Percentiles rank a stretch among this genome's conserved stretches.
phyloP scores from a whole-genome alignment of 768 basidiomycete species.

The Daedaleopsis sinensis region DNA sequence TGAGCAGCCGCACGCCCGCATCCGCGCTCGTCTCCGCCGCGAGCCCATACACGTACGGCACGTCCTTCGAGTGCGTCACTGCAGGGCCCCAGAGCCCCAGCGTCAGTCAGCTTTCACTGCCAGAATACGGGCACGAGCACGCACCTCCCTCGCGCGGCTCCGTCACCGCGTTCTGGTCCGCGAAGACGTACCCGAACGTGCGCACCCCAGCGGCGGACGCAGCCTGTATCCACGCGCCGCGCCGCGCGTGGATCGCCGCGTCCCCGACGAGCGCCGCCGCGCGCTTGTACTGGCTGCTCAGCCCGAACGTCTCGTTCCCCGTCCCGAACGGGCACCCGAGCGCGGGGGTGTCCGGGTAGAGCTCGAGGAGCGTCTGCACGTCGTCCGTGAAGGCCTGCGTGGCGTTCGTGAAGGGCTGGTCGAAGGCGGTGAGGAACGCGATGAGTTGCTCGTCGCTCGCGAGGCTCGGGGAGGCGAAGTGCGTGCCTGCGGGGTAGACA shows the following conservation, averaged over 20 bases:
- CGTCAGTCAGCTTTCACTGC: neutral
- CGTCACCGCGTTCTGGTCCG: slow-evolving; percentile 35
- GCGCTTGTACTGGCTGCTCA: slow-evolving; percentile 43
- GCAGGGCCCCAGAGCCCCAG: neutral
- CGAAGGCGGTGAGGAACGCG: neutral
- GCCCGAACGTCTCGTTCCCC: slow-evolving; percentile 47
- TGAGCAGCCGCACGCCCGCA: slow-evolving; percentile 24
- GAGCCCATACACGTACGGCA: slow-evolving; percentile 23
- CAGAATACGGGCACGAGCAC: no score
- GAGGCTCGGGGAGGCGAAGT: slow-evolving; percentile 34
- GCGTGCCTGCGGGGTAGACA: slow-evolving; percentile 37
- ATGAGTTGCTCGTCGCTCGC: slow-evolving; percentile 3
- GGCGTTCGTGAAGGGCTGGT: neutral
- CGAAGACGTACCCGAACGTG: slow-evolving; percentile 46
- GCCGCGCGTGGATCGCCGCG: slow-evolving; percentile 41
- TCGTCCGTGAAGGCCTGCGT: neutral
- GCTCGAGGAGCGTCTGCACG: slow-evolving; percentile 33
- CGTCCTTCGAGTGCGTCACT: slow-evolving; percentile 24
- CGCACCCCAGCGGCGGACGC: slow-evolving; percentile 41
- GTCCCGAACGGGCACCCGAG: slow-evolving; percentile 50
- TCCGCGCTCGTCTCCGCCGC: neutral
- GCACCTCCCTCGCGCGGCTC: neutral
- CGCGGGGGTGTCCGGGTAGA: slow-evolving; percentile 47
- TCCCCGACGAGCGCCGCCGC: slow-evolving; percentile 43
- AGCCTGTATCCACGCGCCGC: slow-evolving; percentile 43